Evolutionary conservation across 2,329 filamentous ascomycete species (phyloP), one percentile per base, ranked within the genome.

Genomic region (Hirsutella rhossiliensis): DNA sequence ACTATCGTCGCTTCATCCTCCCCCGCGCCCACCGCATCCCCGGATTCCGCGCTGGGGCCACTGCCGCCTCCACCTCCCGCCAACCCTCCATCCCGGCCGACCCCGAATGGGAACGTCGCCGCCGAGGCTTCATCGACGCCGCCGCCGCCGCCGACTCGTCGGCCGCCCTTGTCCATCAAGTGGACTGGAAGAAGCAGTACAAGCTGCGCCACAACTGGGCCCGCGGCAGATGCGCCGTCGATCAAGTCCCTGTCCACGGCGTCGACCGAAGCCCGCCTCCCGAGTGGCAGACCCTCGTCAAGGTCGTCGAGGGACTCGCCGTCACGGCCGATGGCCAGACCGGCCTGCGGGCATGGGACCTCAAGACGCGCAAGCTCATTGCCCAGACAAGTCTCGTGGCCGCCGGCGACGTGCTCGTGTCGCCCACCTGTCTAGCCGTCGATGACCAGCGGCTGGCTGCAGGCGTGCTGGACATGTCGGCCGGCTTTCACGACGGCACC

Each of bases 121-220:
- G 45, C 56, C 64, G 5, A 56, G n/a, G 27, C 30, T 17, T 12
- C 4, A 5, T 27, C 30, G 12, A 8, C 18, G 13, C 5, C 13
- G 40, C 13, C 20, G 40, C 30, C 15, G 11, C 30, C 30, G 30
- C 11, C 30, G 30, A 13, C 11, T 32, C 30, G 11, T 32, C 30
- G 4, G 11, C 30, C 18, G 18, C 13, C 19, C 17, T 11, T 2
- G 29, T n/a, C 29, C 17, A 20, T 7, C 1, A 15, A 15, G 71
- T 83, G 19, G 78, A 92, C 56, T 96, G 89, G 89, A 94, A 94
- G 67, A 75, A 77, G 48, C 84, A 92, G 55, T 97, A 94, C 63
- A 87, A 83, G 55, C 70, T 96, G 41, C 76, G 86, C 39, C 84
- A 95, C 59, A 97, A 97, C 64, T 97, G 92, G 92, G 77, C 84